Base-by-base conservation (phyloP, 768 basidiomycete species). In the Trametes cubensis region DNA sequence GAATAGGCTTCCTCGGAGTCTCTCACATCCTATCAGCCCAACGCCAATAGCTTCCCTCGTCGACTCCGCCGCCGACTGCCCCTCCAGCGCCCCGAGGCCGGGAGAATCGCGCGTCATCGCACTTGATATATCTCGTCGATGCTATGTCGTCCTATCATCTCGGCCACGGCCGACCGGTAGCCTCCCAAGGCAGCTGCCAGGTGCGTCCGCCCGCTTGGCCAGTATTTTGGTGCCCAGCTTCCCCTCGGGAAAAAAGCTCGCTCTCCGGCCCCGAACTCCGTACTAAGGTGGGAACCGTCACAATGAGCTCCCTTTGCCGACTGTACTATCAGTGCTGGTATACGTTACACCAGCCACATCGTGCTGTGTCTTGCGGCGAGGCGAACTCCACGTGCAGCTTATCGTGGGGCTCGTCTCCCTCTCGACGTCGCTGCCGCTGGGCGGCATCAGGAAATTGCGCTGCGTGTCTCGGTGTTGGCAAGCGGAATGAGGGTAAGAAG, bases 181-280 rank as follows among this genome's bases (percentile, higher is more conserved):
- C 58, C 58, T 59, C 58, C 18, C 50, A 54, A 23, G 56, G 40
- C 44, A 34, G 39, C 39, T 40, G 39, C 30, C 21, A 50, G 38
- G 25, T 38, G 55, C 26, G 8, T 30, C 18, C 49, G 18, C 51
- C n/a, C 52, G 56, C 45, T 39, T 52, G 62, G 51, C 44, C 57
- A 46, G 55, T 58, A 58, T 58, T 58, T 30, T 58, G 52, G 62
- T 30, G n/a, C 23, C 23, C 41, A 25, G 26, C 46, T 41, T 45
- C 40, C 46, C 18, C 52, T 21, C 56, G 51, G 57, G 45, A 39
- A 58, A 52, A 63, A 52, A 20, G 23, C 49, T 30, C 62, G 62
- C 62, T 48, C 45, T 14, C 57, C 62, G 63, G 63, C 26, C 49
- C 63, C 63, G 63, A 57, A 38, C 49, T 64, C 63, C 62, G 62